phyloP scores from a whole-genome alignment of 305 asterid species.

The Solanum chacoense region DNA sequence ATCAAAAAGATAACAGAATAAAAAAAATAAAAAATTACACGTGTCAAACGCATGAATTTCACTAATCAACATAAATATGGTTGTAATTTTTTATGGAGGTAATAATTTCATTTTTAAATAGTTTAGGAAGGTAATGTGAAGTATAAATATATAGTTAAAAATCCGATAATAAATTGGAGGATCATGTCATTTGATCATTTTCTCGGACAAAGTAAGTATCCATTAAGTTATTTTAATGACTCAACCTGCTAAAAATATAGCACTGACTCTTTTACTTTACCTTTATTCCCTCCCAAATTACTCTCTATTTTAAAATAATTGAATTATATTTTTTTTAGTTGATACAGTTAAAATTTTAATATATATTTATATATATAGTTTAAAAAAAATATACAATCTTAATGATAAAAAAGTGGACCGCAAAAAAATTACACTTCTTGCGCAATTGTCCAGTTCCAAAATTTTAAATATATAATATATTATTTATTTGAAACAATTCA shows the following conservation, averaged over 20 bases:
- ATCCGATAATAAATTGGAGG: too few relatives aligned
- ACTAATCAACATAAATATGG: too few relatives aligned
- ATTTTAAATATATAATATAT: too few relatives aligned
- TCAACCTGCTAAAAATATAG: background rate
- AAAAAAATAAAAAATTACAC: too few relatives aligned
- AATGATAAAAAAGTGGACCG: background rate
- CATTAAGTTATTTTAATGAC: background rate
- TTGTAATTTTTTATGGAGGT: too few relatives aligned
- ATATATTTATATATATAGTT: too few relatives aligned
- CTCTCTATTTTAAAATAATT: background rate
- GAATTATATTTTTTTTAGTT: background rate
- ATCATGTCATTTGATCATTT: too few relatives aligned
- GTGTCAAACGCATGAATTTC: too few relatives aligned
- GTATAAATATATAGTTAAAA: too few relatives aligned
- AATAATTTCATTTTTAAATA: too few relatives aligned
- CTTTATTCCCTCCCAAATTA: background rate
- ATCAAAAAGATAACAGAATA: too few relatives aligned
- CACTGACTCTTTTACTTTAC: background rate
- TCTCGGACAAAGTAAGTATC: background rate
- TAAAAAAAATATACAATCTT: background rate
- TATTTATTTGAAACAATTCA: background rate
- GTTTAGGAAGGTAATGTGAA: too few relatives aligned
- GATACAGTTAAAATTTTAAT: background rate
- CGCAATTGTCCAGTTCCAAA: background rate
- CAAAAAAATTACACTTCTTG: background rate